A percentile compares a stretch with the other conserved stretches of the same genome.
These are phyloP conservation scores for Lichtheimia hyalospora DNA, from an alignment of 371 early-diverging fungal genomes.

Conservation along the genomic window DNA sequence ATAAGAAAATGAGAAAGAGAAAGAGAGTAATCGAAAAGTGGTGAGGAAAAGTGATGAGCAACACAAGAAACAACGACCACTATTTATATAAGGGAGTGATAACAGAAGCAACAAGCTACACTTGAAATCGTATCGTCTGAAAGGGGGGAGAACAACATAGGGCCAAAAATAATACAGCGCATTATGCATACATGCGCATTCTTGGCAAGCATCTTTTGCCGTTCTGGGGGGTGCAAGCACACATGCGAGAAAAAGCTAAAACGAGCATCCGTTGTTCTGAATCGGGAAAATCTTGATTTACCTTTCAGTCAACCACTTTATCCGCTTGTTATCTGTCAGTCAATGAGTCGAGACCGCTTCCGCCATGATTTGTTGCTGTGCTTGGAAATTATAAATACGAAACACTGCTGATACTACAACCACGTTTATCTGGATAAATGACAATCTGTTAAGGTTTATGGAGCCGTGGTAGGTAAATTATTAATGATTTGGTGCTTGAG, in stretches of 20 bases:
- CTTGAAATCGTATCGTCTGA: background rate
- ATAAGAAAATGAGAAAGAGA: slow-evolving; percentile 7
- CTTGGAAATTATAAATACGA: background rate
- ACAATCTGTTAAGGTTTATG: background rate
- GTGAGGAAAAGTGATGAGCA: background rate
- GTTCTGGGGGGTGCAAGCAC: background rate
- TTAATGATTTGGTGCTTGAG: background rate
- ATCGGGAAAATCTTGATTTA: background rate
- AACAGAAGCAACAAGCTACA: background rate
- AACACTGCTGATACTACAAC: background rate
- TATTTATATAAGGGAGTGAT: background rate
- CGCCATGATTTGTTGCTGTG: background rate
- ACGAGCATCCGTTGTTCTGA: background rate
- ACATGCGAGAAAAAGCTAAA: background rate
- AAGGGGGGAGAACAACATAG: background rate
- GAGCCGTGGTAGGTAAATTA: background rate
- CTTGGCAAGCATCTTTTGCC: too few species aligned
- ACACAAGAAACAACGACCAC: background rate
- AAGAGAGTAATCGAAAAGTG: background rate
- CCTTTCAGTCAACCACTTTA: background rate
- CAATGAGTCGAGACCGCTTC: background rate
- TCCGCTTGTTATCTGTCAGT: too few species aligned
- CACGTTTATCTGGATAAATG: background rate
- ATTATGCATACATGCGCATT: too few species aligned
- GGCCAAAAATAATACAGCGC: background rate